Evolutionary conservation across 2,329 filamentous ascomycete genomes (phyloP), one percentile per base, ranked within the genome.

Genomic region (Arthrobotrys conoides): DNA sequence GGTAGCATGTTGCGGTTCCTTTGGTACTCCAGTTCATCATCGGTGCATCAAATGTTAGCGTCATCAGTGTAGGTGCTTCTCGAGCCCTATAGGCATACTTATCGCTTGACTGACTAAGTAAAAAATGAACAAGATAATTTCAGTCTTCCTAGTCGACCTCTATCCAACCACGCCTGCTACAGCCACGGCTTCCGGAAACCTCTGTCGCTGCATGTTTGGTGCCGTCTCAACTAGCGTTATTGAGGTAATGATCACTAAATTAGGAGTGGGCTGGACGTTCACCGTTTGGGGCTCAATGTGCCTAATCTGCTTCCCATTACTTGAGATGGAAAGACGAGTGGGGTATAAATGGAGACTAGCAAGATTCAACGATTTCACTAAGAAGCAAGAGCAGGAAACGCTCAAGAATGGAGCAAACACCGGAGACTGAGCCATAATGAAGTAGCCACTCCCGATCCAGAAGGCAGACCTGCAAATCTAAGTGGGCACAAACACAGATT

Each of bases 241-340:
- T 46, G 87, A 90, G 65, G 84, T 86, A 65, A 89, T 91, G 86
- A 87, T 91, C 30, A 80, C 84, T 5, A 84, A 83, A 0, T 87
- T 91, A 84, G 90, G 90, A 3, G 83, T 87, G 30, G 90, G 89
- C 0, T 91, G 89, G 89, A 88, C 87, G n/a, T 91, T 88, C 75
- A 90, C 88, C 0, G 87, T 90, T 57, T 85, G 90, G 70, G 87
- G 86, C 0, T 81, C 89, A 36, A 83, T 90, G 4, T 87, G 88
- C 76, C 82, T 86, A 0, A 83, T 84, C 1, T 84, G 86, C 69
- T 86, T 87, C 36, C 89, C 88, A 0, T 81, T 86, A 12, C 83
- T 90, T 61, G 86, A 84, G 81, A 78, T 88, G 2, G 84, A 90
- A 65, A 84, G 87, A 55, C 88, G 85, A 38, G 84, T 84, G 71